Percentiles rank a stretch among this genome's conserved stretches.
These are phyloP conservation scores for Termitomyces sp. DNA, from an alignment of 768 basidiomycete species.

Conservation along the genomic window DNA sequence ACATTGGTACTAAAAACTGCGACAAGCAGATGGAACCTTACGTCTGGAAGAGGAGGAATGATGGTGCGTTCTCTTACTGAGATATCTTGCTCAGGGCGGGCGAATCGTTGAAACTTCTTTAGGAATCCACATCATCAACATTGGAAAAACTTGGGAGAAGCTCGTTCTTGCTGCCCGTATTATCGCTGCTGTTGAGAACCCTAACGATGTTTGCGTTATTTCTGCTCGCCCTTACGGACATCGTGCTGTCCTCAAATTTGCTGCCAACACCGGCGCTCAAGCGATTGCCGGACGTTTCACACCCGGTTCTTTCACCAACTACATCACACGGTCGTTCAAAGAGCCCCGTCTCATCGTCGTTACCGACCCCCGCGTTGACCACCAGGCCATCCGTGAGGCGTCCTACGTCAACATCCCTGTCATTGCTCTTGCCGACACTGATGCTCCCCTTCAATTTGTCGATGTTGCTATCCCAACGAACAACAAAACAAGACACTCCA, in stretches of 20 bases:
- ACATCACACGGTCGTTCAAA: constrained; percentile 99
- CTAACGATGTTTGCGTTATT: constrained; percentile 96
- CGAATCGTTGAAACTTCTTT: constrained; percentile 15
- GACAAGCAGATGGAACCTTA: constrained; percentile 99
- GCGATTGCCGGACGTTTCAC: constrained; percentile 99
- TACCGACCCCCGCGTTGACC: constrained; percentile 98
- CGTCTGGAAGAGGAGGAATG: constrained; percentile 94
- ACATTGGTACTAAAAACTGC: constrained; percentile 98
- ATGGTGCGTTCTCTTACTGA: constrained; percentile 59
- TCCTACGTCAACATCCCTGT: constrained; percentile 99
- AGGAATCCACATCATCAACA: constrained; percentile 97
- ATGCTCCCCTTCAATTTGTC: constrained; percentile 95
- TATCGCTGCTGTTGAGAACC: constrained; percentile 97
- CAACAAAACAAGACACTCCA: constrained; percentile 98
- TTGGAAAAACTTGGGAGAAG: constrained; percentile 99
- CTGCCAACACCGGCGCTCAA: constrained; percentile 96
- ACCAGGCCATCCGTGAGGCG: constrained; percentile 99
- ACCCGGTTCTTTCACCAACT: constrained; percentile 98
- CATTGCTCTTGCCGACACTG: constrained; percentile 98
- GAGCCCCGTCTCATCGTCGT: constrained; percentile 98
- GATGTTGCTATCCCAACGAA: constrained; percentile 98
- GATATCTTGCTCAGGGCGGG: not conserved
- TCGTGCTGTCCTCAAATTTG: constrained; percentile 98
- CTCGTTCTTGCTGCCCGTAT: constrained; percentile 96
- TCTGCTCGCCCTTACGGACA: constrained; percentile 98